Conservation (phyloP, 2,329 filamentous ascomycete species). For the Epichloe elymi region DNA sequence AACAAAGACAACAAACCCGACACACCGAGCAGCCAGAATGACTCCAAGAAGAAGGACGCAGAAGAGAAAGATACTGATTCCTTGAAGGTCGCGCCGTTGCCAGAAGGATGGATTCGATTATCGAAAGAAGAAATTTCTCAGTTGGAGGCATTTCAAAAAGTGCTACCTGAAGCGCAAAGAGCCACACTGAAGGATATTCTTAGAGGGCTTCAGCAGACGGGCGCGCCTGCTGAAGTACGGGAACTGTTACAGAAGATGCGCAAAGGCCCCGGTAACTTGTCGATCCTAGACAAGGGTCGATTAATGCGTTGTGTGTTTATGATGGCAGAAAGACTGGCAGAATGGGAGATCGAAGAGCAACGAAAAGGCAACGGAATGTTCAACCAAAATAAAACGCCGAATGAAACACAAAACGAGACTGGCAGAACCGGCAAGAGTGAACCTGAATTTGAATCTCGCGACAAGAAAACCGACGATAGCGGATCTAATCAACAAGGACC, state of each 20-base stretch:
- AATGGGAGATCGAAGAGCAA: conserved; percentile 14
- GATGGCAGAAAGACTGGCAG: conserved; percentile 23
- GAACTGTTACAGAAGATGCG: conserved; percentile 41
- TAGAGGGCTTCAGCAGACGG: conserved; percentile 50
- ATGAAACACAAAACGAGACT: conserved; percentile 10
- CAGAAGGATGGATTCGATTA: conserved; percentile 34
- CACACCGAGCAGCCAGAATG: conserved; percentile 3
- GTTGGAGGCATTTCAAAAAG: conserved; percentile 46
- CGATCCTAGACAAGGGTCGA: conserved; percentile 24
- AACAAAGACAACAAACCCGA: conserved; percentile 15
- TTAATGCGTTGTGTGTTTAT: conserved; percentile 24
- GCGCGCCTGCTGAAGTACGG: conserved; percentile 55
- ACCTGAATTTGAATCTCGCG: conserved; percentile 8
- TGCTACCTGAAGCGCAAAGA: conserved; percentile 49
- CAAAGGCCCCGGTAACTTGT: conserved; percentile 40
- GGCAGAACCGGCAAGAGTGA: conserved; percentile 8
- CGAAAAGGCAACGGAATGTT: conserved; percentile 11
- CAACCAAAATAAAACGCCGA: conserved; percentile 12
- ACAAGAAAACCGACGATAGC: conserved; percentile 9
- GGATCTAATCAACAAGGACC: conserved; percentile 15
- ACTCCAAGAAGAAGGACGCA: conserved; percentile 10
- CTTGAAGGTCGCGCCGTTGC: conserved; percentile 21
- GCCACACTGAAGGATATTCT: conserved; percentile 46
- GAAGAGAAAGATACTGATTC: conserved; percentile 12
- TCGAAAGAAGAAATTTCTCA: conserved; percentile 33